Conservation (phyloP, 768 basidiomycete species). For the Phallus indusiatus region DNA sequence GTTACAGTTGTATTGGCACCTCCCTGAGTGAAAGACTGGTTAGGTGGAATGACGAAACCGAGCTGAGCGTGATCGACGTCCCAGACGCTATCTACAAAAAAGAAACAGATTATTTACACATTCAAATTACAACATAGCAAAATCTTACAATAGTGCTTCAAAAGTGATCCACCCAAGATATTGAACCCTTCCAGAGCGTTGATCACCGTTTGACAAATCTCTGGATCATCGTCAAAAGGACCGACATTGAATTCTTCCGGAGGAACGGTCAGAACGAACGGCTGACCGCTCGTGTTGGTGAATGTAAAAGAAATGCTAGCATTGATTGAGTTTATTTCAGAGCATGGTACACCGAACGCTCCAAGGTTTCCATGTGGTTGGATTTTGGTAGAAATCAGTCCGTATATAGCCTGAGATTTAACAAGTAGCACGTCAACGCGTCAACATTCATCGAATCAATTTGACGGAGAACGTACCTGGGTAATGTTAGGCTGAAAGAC, state of each 20-base stretch:
- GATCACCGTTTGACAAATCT: slow-evolving; percentile 47
- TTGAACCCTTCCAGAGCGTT: slow-evolving; percentile 45
- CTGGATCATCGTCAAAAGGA: slow-evolving; percentile 41
- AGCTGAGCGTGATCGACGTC: slow-evolving; percentile 40
- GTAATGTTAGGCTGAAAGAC: slow-evolving; percentile 40
- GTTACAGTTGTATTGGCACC: too few species aligned
- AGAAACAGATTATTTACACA: not conserved
- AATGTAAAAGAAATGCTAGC: slow-evolving; percentile 45
- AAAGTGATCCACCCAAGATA: slow-evolving; percentile 43
- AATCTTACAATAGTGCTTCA: slow-evolving; percentile 42
- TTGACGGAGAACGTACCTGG: slow-evolving; percentile 25
- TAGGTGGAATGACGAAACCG: slow-evolving; percentile 32
- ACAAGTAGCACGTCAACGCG: not conserved
- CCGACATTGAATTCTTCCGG: slow-evolving; percentile 48
- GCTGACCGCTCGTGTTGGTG: slow-evolving; percentile 35
- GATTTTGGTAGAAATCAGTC: slow-evolving; percentile 48
- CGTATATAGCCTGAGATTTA: slow-evolving; percentile 38
- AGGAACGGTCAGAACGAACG: slow-evolving; percentile 49
- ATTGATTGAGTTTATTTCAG: slow-evolving; percentile 34
- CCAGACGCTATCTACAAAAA: slow-evolving; percentile 37
- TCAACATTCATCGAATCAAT: not conserved
- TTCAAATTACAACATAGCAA: not conserved
- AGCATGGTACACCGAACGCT: slow-evolving; percentile 47
- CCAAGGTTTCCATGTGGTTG: slow-evolving; percentile 36
- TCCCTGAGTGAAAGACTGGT: not conserved